Evolutionary conservation across 257 asterid species (phyloP).

Genomic region (Verbena officinalis): DNA sequence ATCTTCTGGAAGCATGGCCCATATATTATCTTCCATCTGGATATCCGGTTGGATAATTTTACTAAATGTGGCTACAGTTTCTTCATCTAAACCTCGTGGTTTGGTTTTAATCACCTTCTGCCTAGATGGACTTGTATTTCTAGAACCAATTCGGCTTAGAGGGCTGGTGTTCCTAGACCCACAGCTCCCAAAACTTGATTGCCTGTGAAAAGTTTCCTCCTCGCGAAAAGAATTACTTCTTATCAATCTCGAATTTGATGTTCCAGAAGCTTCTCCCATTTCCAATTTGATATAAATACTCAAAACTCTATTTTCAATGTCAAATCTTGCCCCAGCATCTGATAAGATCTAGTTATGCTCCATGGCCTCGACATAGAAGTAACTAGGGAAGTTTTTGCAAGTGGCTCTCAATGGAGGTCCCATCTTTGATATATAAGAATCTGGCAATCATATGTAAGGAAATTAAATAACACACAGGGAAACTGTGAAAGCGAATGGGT

Average conservation of each 20-base stretch:
- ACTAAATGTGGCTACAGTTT: constrained; percentile 67
- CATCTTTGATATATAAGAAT: constrained; percentile 18
- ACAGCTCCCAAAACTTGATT: constrained; percentile 62
- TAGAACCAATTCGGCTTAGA: constrained; percentile 72
- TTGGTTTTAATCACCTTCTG: constrained; percentile 83
- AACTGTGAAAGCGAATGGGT: constrained; percentile 21
- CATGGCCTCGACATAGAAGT: background rate
- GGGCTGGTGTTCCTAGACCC: constrained; percentile 92
- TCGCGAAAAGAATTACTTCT: constrained; percentile 58
- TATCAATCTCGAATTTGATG: constrained; percentile 46
- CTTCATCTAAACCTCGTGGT: constrained; percentile 98
- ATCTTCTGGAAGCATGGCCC: constrained; percentile 99
- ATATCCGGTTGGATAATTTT: constrained; percentile 76
- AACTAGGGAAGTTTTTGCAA: constrained; percentile 4
- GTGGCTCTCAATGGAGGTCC: constrained; percentile 10
- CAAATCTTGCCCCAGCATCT: constrained; percentile 18
- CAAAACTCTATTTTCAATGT: constrained; percentile 22
- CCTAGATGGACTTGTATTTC: constrained; percentile 90
- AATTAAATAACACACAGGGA: constrained; percentile 13
- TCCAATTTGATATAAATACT: constrained; percentile 34
- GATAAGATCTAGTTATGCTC: constrained; percentile 16
- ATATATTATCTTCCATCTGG: constrained; percentile 92
- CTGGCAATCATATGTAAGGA: constrained; percentile 17
- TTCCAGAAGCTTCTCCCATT: constrained; percentile 66
- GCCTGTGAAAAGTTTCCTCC: constrained; percentile 62